Evolutionary conservation across 2,329 filamentous ascomycete species (phyloP).

Genomic region (Xenoacremonium recifei): DNA sequence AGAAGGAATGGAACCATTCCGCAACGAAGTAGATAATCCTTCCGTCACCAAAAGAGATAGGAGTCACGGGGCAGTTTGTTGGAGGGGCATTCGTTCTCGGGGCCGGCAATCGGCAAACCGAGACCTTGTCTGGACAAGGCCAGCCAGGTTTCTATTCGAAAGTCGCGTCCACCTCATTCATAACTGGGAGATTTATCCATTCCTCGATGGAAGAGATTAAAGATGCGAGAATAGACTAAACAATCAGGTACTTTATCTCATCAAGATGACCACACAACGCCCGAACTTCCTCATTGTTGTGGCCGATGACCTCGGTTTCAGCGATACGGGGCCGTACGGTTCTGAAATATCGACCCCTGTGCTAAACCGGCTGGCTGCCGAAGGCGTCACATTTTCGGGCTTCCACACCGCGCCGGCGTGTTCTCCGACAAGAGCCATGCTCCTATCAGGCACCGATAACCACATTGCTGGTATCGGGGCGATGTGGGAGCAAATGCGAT

Average conservation of each 20-base stretch:
- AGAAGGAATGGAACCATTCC: too few species aligned
- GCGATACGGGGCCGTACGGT: conserved; percentile 37
- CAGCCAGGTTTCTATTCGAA: too few species aligned
- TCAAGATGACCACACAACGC: neutral
- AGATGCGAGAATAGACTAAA: too few species aligned
- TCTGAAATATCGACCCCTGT: conserved; percentile 56
- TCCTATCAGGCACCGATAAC: conserved; percentile 57
- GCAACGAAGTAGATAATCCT: too few species aligned
- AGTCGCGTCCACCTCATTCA: too few species aligned
- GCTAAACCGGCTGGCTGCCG: conserved; percentile 46
- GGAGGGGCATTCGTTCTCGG: too few species aligned
- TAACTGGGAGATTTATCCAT: too few species aligned
- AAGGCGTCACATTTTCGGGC: conserved; percentile 53
- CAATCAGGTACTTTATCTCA: neutral
- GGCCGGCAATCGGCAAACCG: too few species aligned
- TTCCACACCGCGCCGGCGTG: conserved; percentile 58
- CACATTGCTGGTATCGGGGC: conserved; percentile 52
- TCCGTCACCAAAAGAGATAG: too few species aligned
- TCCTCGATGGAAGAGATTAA: too few species aligned
- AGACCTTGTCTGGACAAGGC: too few species aligned
- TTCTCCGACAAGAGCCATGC: conserved; percentile 56
- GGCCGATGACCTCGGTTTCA: conserved; percentile 20
- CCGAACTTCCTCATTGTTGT: conserved; percentile 19
- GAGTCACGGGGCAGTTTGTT: too few species aligned
- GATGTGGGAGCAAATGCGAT: conserved; percentile 39